A percentile compares a stretch with the other conserved stretches of the same genome.
These are phyloP conservation scores for Cornus kousa DNA, from an alignment of 148 eudicot species.

Conservation along the genomic window DNA sequence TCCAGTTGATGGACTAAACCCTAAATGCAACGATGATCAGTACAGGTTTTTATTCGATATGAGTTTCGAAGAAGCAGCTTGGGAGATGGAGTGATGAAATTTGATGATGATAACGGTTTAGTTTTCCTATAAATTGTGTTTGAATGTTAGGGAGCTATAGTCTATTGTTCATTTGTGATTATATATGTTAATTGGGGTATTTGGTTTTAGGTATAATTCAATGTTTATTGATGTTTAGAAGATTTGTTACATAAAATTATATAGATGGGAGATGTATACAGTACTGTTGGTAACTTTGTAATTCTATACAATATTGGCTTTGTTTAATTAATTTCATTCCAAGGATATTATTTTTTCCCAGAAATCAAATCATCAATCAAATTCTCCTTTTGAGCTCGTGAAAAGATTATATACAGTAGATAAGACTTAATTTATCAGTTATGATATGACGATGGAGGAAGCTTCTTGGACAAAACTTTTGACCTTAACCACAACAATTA, in stretches of 20 bases:
- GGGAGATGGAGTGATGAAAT: constrained; percentile 40
- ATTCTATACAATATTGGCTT: not conserved
- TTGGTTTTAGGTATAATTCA: not conserved
- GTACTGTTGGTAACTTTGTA: not conserved
- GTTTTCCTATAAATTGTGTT: constrained; percentile 28
- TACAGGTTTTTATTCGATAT: constrained; percentile 45
- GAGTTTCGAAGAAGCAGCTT: constrained; percentile 36
- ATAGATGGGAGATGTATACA: not conserved
- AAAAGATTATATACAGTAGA: too few relatives aligned
- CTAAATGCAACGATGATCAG: constrained; percentile 26
- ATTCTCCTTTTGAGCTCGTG: not conserved
- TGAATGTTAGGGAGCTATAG: not conserved
- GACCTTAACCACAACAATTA: not conserved
- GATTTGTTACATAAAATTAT: not conserved
- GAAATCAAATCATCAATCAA: too few relatives aligned
- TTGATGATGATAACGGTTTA: constrained; percentile 40
- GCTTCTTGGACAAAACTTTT: not conserved
- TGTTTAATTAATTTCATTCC: not conserved
- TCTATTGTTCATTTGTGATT: not conserved
- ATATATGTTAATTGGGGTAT: not conserved
- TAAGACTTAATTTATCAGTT: not conserved
- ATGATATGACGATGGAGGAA: not conserved
- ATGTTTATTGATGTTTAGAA: not conserved
- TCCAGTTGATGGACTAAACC: not conserved
- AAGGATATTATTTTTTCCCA: not conserved